phyloP scores from a whole-genome alignment of 805 yeast genomes.

The Blastobotrys robertii region DNA sequence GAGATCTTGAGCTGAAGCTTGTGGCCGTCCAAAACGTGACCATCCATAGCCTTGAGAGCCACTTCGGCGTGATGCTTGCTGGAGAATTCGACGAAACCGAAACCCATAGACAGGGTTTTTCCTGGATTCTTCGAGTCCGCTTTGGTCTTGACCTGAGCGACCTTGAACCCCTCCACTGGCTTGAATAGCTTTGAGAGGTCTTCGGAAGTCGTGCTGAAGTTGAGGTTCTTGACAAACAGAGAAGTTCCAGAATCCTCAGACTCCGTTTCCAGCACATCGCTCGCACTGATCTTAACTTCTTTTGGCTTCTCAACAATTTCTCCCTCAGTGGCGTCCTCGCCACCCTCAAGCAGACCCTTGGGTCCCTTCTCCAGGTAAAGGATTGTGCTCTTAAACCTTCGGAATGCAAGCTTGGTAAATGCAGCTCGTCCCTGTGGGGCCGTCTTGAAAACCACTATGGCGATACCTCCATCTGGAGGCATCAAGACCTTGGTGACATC shows the following conservation, averaged over 20 bases:
- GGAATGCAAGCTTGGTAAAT: conserved; percentile 75
- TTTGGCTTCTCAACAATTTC: conserved; percentile 1
- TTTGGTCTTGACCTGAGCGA: conserved; percentile 76
- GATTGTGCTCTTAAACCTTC: conserved; percentile 79
- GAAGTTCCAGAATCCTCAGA: conserved; percentile 42
- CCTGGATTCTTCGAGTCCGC: conserved; percentile 72
- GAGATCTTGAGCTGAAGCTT: conserved; percentile 82
- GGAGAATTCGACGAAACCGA: conserved; percentile 88
- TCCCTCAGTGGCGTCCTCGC: conserved; percentile 28
- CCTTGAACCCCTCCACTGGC: conserved; percentile 65
- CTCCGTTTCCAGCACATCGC: conserved; percentile 34
- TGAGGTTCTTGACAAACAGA: conserved; percentile 83
- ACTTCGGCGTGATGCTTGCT: conserved; percentile 67
- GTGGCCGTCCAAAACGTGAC: conserved; percentile 78
- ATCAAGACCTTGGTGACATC: conserved; percentile 68
- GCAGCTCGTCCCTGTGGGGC: conserved; percentile 81
- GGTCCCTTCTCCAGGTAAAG: conserved; percentile 94
- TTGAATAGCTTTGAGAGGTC: conserved; percentile 55
- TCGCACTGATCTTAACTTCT: conserved; percentile 34
- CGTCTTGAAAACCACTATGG: conserved; percentile 82
- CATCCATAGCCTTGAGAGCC: conserved; percentile 68
- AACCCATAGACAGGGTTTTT: conserved; percentile 84
- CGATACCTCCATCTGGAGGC: conserved; percentile 97
- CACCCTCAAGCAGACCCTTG: conserved; percentile 49
- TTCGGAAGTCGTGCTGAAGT: conserved; percentile 61